Base-by-base conservation (phyloP, 2,329 filamentous ascomycete genomes). In the Pseudopyricularia cyperi region DNA sequence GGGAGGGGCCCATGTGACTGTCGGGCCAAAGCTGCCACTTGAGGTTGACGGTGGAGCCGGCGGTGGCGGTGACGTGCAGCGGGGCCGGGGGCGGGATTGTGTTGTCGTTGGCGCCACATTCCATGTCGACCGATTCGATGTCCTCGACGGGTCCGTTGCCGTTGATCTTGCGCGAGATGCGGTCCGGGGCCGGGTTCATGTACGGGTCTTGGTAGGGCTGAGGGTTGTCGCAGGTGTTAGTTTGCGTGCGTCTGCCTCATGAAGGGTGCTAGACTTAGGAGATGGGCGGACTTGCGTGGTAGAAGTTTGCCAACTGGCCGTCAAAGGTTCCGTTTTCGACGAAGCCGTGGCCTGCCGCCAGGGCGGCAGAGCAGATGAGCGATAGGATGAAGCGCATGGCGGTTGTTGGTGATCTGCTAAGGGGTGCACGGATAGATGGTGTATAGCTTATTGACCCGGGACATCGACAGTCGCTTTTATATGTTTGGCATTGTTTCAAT, bases 111-210 rank as follows among this genome's bases (percentile, higher is more conserved):
- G 64, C 75, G 46, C 73, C 73, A 64, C 79, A 82, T 59, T 80
- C 76, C 7, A 82, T 51, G 55, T 81, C 78, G 52, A 72, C 67
- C 12, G 69, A 66, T 2, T 69, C 70, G 7, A 80, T 61, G 52
- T 81, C 72, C 52, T 74, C 64, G 22, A 82, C 71, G 0, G 78
- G 77, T 3, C 79, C 77, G 61, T 81, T 80, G 35, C 77, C 77
- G 53, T 75, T 70, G 52, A 82, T 72, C 7, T 68, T 66, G 17
- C 78, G 74, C n/a, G 77, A 77, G 60, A 81, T 73, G n/a, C 76
- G 69, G 44, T 73, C 57, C 15, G 74, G 73, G 47, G 52, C 55
- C 12, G 63, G 62, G 52, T 52, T 62, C 48, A 56, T 64, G 60
- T 74, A 75, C 1, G 70, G 70, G 58, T 74, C 71, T 28, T 60